Evolutionary conservation across 352 stramenopile species (phyloP), one percentile per base, ranked within the genome.

Genomic region (Pythium aquatile): DNA sequence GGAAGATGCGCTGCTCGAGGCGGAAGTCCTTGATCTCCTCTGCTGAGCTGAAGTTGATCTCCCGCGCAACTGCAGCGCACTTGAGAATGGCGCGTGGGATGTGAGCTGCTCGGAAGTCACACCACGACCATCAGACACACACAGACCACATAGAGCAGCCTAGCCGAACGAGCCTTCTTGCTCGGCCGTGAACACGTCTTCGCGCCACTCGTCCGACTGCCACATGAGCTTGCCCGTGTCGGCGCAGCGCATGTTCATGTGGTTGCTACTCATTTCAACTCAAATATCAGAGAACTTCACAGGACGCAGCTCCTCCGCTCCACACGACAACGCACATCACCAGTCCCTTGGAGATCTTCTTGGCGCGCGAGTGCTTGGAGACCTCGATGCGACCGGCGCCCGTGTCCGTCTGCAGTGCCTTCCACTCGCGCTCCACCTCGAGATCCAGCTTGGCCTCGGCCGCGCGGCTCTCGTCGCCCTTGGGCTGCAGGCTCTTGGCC

Each of bases 1-100:
- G 69, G 52, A 93, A 96, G 28, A 98, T 79, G 29, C 90, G 79
- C 70, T 98, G 95, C 58, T 98, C 90, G 20, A 98, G 78, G 16
- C 90, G 88, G 64, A 98, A 98, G 40, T 96, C 78, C 26, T 78
- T 66, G 64, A 98, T 98, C 67, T 96, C 76, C 61, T 97, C 77
- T 4, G 58, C 63, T 1, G 88, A 97, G 48, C 86, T 94, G 65
- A 98, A 98, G 72, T 97, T 97, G 49, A 98, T 96, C 65, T 98
- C 94, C 16, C 95, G 81, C 6, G 91, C 96, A 28, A 98, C 93
- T 24, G 88, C 87, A 11, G 68, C 73, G 63, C 93, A 98, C 59
- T 94, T 78, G 24, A 98, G 77, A 63, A 98, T 97, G 33, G 72
- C 70, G 17, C 73, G 57, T 8, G 94, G 94, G 46, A 98, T 70